Evolutionary conservation across 129 eudicot genomes (phyloP), one percentile per base, ranked within the genome.

Genomic region (Logfia minima): DNA sequence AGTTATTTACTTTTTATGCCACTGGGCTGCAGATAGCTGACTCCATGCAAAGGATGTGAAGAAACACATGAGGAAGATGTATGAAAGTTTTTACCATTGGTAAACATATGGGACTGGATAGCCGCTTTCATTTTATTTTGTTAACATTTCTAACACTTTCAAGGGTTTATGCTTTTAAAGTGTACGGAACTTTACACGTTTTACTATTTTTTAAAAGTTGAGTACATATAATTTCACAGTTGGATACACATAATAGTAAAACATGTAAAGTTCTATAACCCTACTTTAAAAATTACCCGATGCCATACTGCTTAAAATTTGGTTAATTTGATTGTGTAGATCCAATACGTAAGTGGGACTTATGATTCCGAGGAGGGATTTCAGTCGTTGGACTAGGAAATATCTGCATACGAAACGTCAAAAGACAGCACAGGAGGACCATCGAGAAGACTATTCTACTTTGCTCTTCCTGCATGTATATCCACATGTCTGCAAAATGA

Each of bases 391-490:
- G 97, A 94, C 70, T 73, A 82, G 76, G 87, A 83, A 78, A 91
- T 94, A 83, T 81, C 85, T 62, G 97, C 90, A 72, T 37, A 95
- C 28, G 99, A 95, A 81, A 18, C 76, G 60, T 83, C 88, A 8
- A 86, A 65, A 72, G 82, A 88, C 37, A 78, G 70, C 37, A 63
- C 55, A 17, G 92, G 81, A 80, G 93, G 90, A 87, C 69, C 91
- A 6, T 85, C 97, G 3, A 79, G 96, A 13, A 91, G 99, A 82
- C 96, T 95, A 58, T 95, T 95, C 86, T 95, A 95, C 83, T 86
- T 95, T 68, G 97, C 99, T 66, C 99, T 95, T 83, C 99, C 99
- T 68, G 97, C 99, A 71, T 91, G 97, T 95, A 22, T 95, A 95
- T 87, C 99, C 99, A 60, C 63, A 92, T 56, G 99, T 95, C 86